These are phyloP conservation scores for Ceratocystis eucalypticola DNA, from an alignment of 2,329 filamentous ascomycete genomes.

Conservation along the genomic window DNA sequence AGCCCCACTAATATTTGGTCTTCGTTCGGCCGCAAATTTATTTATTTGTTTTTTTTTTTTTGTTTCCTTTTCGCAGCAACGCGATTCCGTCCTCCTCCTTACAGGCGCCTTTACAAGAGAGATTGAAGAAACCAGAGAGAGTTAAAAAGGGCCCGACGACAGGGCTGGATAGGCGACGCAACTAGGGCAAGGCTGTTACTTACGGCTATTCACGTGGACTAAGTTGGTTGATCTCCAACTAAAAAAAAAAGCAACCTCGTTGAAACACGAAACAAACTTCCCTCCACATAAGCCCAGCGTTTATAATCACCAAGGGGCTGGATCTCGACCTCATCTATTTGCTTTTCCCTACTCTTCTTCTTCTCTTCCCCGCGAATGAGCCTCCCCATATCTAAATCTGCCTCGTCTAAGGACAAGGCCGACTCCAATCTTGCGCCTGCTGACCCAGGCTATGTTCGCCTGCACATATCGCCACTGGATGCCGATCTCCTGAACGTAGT, in stretches of 20 bases:
- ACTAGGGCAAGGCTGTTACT: neutral
- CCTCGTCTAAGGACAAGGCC: slow-evolving; percentile 5
- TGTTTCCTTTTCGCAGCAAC: slow-evolving; percentile 3
- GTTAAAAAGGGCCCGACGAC: no score
- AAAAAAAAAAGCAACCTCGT: neutral
- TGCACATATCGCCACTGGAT: slow-evolving; percentile 83
- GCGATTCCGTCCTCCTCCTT: slow-evolving; percentile 6
- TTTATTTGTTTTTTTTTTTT: neutral
- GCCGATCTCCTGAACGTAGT: slow-evolving; percentile 58
- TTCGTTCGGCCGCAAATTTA: slow-evolving; percentile 10
- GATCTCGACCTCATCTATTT: neutral
- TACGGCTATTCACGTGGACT: neutral
- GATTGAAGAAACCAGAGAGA: neutral
- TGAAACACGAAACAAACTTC: neutral
- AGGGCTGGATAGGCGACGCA: no score
- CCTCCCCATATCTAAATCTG: slow-evolving; percentile 8
- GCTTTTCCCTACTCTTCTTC: neutral
- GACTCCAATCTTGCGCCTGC: slow-evolving; percentile 6
- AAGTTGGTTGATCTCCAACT: neutral
- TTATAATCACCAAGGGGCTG: neutral
- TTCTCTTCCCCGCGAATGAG: slow-evolving; percentile 9
- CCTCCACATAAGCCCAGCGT: neutral
- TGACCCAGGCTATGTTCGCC: slow-evolving; percentile 24
- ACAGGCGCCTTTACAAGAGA: no score
- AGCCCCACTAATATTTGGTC: neutral